Base-by-base conservation (phyloP, 192 early-diverging fungal genomes). In the Coemansia sp. region DNA sequence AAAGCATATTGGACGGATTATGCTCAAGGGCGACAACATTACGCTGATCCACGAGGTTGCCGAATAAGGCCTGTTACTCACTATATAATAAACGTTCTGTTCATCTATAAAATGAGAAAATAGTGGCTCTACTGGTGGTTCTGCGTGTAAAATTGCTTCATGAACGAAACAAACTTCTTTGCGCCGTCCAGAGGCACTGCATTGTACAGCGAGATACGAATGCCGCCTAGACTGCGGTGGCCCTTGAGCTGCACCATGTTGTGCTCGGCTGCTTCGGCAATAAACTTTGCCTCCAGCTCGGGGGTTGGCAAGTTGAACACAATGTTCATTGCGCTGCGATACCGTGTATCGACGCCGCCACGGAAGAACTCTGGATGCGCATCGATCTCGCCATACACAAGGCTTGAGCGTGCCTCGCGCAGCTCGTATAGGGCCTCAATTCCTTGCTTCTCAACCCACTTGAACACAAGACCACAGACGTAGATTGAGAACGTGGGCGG, bases 11-110 rank as follows among this genome's bases (percentile, higher is more conserved):
- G 95, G 90, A 24, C 88, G 94, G 59, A 94, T 97, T 62, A 80
- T 98, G 79, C 86, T 98, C 58, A 97, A 96, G 79, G 96, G 96
- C 26, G 96, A 98, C 73, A 98, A 98, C 72, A 97, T 98, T 67
- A 94, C 94, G 45, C 84, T 98, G 47, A 91, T 93, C 55, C 88
- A 87, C 39, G 60, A 73, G 29, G 71, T 26, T 4, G 23, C 19
- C 7, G 48, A 14, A 18, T 32, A 49, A 32, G 11, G 6, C 6
- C 27, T 18, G 29, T 23, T 23, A 20, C 19, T 24, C 19, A 19
- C 22, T 19, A 16, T 51, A 11, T 10, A 20, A 52, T 23, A 24
- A 53, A 53, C 4, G 10, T 14, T 53, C 20, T 37, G 54, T 13
- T 22, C 13, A 26, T 53, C 10, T 18, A 26, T 11, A 13, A 23